Percentiles rank a stretch among this genome's conserved stretches.
phyloP scores from a whole-genome alignment of 768 basidiomycete species.

The Chalciporus chontae region DNA sequence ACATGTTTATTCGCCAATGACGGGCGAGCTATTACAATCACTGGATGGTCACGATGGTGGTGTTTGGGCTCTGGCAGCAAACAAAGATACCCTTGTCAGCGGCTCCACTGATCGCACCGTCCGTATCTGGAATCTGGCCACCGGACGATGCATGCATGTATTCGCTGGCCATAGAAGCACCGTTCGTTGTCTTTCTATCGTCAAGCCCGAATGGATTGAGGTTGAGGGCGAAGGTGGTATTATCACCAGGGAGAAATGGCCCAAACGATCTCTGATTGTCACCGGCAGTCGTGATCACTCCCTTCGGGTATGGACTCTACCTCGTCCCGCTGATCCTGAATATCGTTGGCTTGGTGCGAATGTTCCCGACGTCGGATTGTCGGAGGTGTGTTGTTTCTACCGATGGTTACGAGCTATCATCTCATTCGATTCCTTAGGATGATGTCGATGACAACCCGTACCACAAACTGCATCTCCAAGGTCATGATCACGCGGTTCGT shows the following conservation, averaged over 20 bases:
- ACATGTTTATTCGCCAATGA: constrained; percentile 87
- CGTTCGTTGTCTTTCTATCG: constrained; percentile 92
- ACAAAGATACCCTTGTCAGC: constrained; percentile 83
- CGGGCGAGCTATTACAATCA: constrained; percentile 68
- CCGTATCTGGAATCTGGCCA: constrained; percentile 83
- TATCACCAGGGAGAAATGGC: constrained; percentile 66
- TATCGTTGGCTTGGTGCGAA: constrained; percentile 65
- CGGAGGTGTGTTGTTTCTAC: constrained; percentile 34
- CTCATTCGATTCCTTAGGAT: constrained; percentile 38
- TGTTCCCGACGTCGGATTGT: constrained; percentile 56
- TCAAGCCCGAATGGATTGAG: constrained; percentile 87
- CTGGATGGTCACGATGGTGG: constrained; percentile 93
- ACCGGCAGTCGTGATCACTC: constrained; percentile 71
- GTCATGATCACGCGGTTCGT: constrained; percentile 89
- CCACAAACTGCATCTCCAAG: constrained; percentile 78
- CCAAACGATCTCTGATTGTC: constrained; percentile 67
- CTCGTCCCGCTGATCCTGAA: constrained; percentile 68
- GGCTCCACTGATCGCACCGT: constrained; percentile 94
- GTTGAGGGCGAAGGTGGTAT: constrained; percentile 61
- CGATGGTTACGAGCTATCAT: not conserved
- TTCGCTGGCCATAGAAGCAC: constrained; percentile 97
- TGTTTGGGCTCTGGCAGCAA: constrained; percentile 93
- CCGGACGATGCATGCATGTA: constrained; percentile 82
- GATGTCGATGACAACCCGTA: constrained; percentile 83
- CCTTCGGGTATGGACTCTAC: constrained; percentile 64